Conservation (phyloP, 1,139 yeast species). For the Blastobotrys aristatus region DNA sequence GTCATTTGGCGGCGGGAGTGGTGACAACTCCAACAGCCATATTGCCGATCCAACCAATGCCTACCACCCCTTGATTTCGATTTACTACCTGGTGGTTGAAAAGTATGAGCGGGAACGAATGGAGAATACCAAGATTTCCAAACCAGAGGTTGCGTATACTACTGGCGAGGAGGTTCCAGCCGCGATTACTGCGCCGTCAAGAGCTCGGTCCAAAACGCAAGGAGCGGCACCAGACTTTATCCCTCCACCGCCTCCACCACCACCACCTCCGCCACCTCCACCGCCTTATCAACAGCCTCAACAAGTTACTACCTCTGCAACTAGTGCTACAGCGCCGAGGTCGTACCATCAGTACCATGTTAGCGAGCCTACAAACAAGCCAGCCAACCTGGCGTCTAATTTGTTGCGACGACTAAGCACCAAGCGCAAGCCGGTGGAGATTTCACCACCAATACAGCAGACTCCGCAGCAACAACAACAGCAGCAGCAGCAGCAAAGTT, state of each 20-base stretch:
- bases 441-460: conserved; percentile 1
- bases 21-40: not conserved
- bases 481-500: conserved; percentile 1
- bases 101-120: conserved; percentile 62
- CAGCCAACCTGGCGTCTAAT: conserved; percentile 25
- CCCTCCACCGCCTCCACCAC: not conserved
- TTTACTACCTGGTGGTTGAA: conserved; percentile 82
- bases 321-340: conserved; percentile 12
- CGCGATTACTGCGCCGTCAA: conserved; percentile 11
- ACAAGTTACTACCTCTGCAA: not conserved
- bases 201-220: conserved; percentile 28
- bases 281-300: conserved; percentile 4
- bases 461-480: conserved; percentile 8
- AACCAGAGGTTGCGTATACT: conserved; percentile 22
- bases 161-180: conserved; percentile 10
- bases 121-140: conserved; percentile 19
- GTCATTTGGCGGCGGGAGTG: conserved; percentile 7
- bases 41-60: conserved; percentile 78
- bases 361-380: conserved; percentile 21
- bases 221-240: conserved; percentile 23
- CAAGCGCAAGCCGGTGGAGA: conserved; percentile 23
- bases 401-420: conserved; percentile 29
- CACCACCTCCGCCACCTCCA: conserved; percentile 1
- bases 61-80: conserved; percentile 82
- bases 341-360: conserved; percentile 20